phyloP scores from a whole-genome alignment of 768 basidiomycete species.

The Leucosporidium yakuticum region DNA sequence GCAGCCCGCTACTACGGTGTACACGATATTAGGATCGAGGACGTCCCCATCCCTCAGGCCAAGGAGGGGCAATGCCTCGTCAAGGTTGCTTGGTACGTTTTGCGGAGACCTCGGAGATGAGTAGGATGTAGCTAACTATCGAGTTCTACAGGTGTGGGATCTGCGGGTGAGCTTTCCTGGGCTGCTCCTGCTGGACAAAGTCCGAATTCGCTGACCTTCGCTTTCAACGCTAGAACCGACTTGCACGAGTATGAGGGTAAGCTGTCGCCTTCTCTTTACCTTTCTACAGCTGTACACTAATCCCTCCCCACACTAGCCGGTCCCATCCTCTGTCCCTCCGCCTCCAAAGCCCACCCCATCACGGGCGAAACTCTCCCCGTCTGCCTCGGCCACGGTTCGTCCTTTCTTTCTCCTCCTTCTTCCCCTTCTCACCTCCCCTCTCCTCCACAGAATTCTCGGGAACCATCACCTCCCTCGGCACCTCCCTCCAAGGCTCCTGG shows the following conservation, averaged over 20 bases:
- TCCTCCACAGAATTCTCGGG: conserved; percentile 16
- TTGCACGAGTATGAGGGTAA: conserved; percentile 47
- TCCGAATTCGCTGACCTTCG: not conserved
- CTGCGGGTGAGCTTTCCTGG: conserved; percentile 41
- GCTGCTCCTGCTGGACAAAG: too few species aligned
- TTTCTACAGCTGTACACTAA: not conserved
- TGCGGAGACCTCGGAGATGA: not conserved
- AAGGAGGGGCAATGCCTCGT: conserved; percentile 44
- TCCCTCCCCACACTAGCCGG: conserved; percentile 2
- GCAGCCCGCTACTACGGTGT: conserved; percentile 50
- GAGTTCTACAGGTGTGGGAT: conserved; percentile 36
- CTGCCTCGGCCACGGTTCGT: conserved; percentile 47
- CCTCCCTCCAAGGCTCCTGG: conserved; percentile 43
- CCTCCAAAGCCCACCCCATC: conserved; percentile 42
- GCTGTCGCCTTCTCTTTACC: not conserved
- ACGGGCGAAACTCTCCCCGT: conserved; percentile 48
- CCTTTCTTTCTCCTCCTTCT: not conserved
- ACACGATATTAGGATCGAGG: conserved; percentile 49
- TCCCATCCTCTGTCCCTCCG: conserved; percentile 42
- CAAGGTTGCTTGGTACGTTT: conserved; percentile 47
- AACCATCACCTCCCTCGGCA: conserved; percentile 38
- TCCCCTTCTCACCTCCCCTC: not conserved
- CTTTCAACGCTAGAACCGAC: not conserved
- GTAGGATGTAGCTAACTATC: not conserved
- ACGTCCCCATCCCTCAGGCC: conserved; percentile 44